These are phyloP conservation scores for Heracleum sosnowskyi DNA, from an alignment of 129 eudicot genomes.

Conservation along the genomic window DNA sequence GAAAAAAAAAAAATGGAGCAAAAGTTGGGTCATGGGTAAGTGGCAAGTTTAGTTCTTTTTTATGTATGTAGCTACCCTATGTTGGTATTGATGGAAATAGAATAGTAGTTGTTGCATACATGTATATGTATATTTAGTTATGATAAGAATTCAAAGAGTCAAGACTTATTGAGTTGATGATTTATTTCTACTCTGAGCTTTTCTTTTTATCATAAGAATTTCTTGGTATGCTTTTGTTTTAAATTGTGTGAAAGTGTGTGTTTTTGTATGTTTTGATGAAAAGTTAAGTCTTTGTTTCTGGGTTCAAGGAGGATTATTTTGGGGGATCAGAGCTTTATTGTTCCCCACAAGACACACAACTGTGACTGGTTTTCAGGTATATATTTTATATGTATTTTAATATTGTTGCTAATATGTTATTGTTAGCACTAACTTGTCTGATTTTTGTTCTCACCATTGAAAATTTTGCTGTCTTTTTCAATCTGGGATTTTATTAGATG, in stretches of 20 bases:
- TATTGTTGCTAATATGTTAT: neutral
- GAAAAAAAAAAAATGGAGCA: too few relatives aligned
- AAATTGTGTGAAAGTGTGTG: constrained; percentile 11
- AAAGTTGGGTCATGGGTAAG: constrained; percentile 4
- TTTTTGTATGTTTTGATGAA: constrained; percentile 2
- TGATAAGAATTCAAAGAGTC: constrained; percentile 11
- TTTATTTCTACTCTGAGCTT: constrained; percentile 25
- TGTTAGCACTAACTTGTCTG: neutral
- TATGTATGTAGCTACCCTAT: constrained; percentile 29
- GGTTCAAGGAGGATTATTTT: constrained; percentile 33
- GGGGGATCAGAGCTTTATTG: constrained; percentile 41
- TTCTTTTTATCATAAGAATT: neutral
- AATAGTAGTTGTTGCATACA: constrained; percentile 20
- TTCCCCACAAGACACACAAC: constrained; percentile 58
- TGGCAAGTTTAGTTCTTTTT: neutral
- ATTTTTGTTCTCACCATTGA: constrained; percentile 9
- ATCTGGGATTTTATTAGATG: neutral
- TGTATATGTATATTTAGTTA: neutral
- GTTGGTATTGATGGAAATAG: constrained; percentile 58
- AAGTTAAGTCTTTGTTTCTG: constrained; percentile 18
- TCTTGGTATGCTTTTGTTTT: neutral
- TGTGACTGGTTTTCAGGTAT: constrained; percentile 57
- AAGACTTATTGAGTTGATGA: constrained; percentile 21
- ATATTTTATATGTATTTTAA: neutral
- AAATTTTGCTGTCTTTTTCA: neutral